Conservation (phyloP, 2,329 filamentous ascomycete genomes). For the Stagonosporopsis cucurbitacearum region DNA sequence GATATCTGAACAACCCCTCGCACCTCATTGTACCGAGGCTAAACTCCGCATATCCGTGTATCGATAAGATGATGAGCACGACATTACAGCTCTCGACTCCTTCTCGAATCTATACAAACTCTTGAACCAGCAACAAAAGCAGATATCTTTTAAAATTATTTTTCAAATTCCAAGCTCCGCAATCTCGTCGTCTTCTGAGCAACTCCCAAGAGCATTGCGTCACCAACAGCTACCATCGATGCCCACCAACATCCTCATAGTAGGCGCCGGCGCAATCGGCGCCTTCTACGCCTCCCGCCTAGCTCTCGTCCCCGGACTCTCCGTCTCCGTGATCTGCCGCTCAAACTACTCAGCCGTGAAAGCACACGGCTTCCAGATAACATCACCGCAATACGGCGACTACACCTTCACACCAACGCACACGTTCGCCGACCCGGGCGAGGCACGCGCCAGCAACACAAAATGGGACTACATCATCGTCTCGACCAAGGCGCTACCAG, state of each 20-base stretch:
- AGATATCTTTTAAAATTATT: no score
- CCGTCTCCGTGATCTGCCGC: slow-evolving; percentile 73
- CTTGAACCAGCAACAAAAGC: not conserved
- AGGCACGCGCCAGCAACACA: slow-evolving; percentile 57
- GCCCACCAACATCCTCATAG: slow-evolving; percentile 65
- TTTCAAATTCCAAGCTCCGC: not conserved
- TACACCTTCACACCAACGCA: slow-evolving; percentile 68
- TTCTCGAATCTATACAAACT: not conserved
- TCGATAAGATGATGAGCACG: slow-evolving; percentile 21
- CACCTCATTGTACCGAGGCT: slow-evolving; percentile 20
- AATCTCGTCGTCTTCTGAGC: not conserved
- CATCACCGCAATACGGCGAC: slow-evolving; percentile 71
- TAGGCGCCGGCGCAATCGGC: slow-evolving; percentile 74
- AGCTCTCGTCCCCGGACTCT: slow-evolving; percentile 63
- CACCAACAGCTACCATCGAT: slow-evolving; percentile 18
- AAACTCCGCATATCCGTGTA: slow-evolving; percentile 16
- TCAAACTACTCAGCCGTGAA: slow-evolving; percentile 74
- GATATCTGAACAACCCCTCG: not conserved
- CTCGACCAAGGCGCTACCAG: slow-evolving; percentile 73
- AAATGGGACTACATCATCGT: slow-evolving; percentile 72
- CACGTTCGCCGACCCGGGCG: slow-evolving; percentile 67
- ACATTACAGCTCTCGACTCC: slow-evolving; percentile 1
- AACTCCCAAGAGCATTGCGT: not conserved
- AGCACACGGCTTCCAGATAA: slow-evolving; percentile 66
- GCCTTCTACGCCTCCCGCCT: slow-evolving; percentile 75